Evolutionary conservation across 257 asterid genomes (phyloP).

Genomic region (Solanum sitiens): DNA sequence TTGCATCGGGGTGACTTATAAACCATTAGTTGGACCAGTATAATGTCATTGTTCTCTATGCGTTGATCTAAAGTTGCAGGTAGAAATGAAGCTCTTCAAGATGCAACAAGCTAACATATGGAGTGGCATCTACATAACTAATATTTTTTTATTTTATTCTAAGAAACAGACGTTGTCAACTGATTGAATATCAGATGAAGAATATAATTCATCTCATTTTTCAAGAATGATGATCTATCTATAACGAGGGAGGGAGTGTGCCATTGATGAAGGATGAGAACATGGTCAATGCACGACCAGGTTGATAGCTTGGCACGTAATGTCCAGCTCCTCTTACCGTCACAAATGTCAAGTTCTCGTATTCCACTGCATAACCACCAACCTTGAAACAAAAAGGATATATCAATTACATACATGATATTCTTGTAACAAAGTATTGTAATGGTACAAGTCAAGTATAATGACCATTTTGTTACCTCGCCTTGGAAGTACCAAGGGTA

Average conservation of each 20-base stretch:
- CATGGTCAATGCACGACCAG: conserved; percentile 38
- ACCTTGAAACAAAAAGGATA: conserved; percentile 18
- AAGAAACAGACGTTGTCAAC: background rate
- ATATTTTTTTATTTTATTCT: background rate
- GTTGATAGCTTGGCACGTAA: conserved; percentile 52
- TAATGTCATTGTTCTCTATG: too few species aligned
- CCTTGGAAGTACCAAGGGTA: conserved; percentile 46
- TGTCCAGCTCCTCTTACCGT: conserved; percentile 57
- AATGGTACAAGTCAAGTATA: background rate
- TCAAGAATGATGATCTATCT: background rate
- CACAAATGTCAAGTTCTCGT: conserved; percentile 41
- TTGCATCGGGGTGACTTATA: too few species aligned
- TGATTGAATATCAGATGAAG: background rate
- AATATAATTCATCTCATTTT: background rate
- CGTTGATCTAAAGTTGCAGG: background rate
- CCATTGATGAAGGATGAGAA: conserved; percentile 36
- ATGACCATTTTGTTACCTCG: conserved; percentile 16
- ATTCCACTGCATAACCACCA: conserved; percentile 52
- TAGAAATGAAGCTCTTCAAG: background rate
- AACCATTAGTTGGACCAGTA: too few species aligned
- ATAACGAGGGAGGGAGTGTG: conserved; percentile 26
- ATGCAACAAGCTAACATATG: background rate
- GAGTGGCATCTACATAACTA: background rate
- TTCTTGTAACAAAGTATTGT: background rate
- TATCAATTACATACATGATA: background rate